Conservation (phyloP, 2,329 filamentous ascomycete genomes). For the Talaromyces sp. region DNA sequence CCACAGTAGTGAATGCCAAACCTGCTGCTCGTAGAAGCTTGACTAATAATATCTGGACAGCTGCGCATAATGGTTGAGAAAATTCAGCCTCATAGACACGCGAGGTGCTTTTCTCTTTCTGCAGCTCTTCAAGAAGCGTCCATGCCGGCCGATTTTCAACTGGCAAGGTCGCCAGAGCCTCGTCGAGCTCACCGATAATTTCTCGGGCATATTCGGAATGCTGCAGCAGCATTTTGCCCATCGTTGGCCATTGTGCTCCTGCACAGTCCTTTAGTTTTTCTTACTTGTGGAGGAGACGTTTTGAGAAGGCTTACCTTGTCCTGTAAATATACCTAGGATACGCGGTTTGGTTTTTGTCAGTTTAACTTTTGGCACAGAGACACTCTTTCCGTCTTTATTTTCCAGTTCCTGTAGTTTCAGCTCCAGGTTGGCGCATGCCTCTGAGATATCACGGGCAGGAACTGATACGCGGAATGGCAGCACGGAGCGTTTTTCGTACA, state of each 20-base stretch:
- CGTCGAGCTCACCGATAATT: slow-evolving; percentile 18
- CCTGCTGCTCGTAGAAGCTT: slow-evolving; percentile 22
- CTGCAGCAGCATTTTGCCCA: slow-evolving; percentile 24
- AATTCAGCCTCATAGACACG: slow-evolving; percentile 10
- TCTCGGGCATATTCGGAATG: slow-evolving; percentile 25
- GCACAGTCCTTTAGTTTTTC: neutral
- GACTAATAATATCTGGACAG: slow-evolving; percentile 19
- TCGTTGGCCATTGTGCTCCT: slow-evolving; percentile 29
- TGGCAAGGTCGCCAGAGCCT: slow-evolving; percentile 12
- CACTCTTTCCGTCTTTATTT: neutral
- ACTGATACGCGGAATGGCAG: neutral
- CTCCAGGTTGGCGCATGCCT: neutral
- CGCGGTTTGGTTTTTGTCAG: neutral
- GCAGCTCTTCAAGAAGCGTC: slow-evolving; percentile 15
- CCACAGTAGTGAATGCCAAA: slow-evolving; percentile 30
- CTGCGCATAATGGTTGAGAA: slow-evolving; percentile 21
- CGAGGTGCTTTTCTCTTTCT: slow-evolving; percentile 19
- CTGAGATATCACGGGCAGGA: neutral
- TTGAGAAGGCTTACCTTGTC: slow-evolving; percentile 25
- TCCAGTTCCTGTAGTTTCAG: neutral
- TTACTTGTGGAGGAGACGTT: no score
- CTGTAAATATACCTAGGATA: slow-evolving; percentile 28
- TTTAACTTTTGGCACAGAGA: neutral
- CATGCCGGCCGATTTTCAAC: slow-evolving; percentile 19
- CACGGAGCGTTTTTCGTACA: neutral